Conservation (phyloP, 192 early-diverging fungal genomes). For the Entophlyctis helioformis region DNA sequence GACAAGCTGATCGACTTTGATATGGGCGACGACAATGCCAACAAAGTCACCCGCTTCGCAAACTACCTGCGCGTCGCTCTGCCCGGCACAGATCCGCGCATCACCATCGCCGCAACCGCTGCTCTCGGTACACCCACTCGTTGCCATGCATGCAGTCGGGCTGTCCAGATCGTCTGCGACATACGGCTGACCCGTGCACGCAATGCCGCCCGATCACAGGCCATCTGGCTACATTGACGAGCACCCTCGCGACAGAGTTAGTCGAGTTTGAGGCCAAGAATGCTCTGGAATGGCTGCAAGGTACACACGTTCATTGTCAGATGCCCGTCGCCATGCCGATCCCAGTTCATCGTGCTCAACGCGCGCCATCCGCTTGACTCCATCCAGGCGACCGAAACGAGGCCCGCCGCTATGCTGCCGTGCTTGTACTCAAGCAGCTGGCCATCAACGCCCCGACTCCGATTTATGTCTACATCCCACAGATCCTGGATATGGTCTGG, state of each 20-base stretch:
- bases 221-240: conserved; percentile 22
- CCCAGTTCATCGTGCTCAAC: background rate
- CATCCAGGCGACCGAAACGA: conserved; percentile 64
- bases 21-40: conserved; percentile 64
- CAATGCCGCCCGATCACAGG: conserved; percentile 3
- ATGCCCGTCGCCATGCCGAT: no score
- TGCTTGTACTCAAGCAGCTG: conserved; percentile 63
- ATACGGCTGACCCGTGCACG: no score
- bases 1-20: conserved; percentile 75
- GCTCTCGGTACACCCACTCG: conserved; percentile 55
- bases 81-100: conserved; percentile 58
- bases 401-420: conserved; percentile 63
- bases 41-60: conserved; percentile 62
- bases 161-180: background rate
- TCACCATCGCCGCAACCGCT: conserved; percentile 59
- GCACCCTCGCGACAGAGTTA: conserved; percentile 65
- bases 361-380: background rate
- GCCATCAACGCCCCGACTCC: conserved; percentile 67
- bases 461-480: conserved; percentile 67
- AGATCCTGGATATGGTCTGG: conserved; percentile 78
- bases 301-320: conserved; percentile 16
- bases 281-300: conserved; percentile 76
- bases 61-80: conserved; percentile 72
- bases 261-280: conserved; percentile 76
- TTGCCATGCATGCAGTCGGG: background rate